phyloP scores from a whole-genome alignment of 2,329 filamentous ascomycete genomes.

The Elsinoe australis region DNA sequence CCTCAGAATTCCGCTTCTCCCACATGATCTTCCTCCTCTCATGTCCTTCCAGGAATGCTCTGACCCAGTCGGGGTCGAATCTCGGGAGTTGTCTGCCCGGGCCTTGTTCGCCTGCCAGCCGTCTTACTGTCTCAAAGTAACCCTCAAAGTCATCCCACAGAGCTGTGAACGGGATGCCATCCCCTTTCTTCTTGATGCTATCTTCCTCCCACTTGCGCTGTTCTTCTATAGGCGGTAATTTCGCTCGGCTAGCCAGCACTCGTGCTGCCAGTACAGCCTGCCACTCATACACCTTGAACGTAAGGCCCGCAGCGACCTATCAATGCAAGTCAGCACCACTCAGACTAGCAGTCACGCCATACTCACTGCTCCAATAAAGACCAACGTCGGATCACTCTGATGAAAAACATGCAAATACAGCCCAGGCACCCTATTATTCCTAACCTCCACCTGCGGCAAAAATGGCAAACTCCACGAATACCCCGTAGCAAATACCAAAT shows the following conservation, averaged over 20 bases:
- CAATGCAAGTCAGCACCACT: not conserved
- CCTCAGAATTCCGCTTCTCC: slow-evolving; percentile 19
- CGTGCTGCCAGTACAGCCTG: slow-evolving; percentile 57
- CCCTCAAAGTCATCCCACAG: slow-evolving; percentile 56
- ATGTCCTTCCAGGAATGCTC: slow-evolving; percentile 17
- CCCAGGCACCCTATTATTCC: slow-evolving; percentile 49
- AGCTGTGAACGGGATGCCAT: slow-evolving; percentile 50
- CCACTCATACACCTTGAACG: slow-evolving; percentile 63
- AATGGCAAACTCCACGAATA: slow-evolving; percentile 59
- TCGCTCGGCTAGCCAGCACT: slow-evolving; percentile 48
- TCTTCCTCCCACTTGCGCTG: slow-evolving; percentile 52
- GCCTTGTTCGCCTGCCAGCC: slow-evolving; percentile 42
- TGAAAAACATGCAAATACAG: slow-evolving; percentile 54
- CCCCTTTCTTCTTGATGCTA: slow-evolving; percentile 47
- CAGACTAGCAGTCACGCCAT: not conserved
- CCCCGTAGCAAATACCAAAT: slow-evolving; percentile 60
- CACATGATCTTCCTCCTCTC: slow-evolving; percentile 18
- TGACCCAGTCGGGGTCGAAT: slow-evolving; percentile 18
- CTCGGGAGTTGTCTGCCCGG: slow-evolving; percentile 36
- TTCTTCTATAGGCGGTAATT: slow-evolving; percentile 43
- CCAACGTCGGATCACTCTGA: slow-evolving; percentile 46
- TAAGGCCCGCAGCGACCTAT: slow-evolving; percentile 45
- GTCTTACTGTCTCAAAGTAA: slow-evolving; percentile 53
- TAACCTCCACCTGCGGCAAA: slow-evolving; percentile 44
- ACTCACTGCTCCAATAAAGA: slow-evolving; percentile 52